Base-by-base conservation (phyloP, 2,329 filamentous ascomycete species). In the Neoscytalidium dimidiatum region DNA sequence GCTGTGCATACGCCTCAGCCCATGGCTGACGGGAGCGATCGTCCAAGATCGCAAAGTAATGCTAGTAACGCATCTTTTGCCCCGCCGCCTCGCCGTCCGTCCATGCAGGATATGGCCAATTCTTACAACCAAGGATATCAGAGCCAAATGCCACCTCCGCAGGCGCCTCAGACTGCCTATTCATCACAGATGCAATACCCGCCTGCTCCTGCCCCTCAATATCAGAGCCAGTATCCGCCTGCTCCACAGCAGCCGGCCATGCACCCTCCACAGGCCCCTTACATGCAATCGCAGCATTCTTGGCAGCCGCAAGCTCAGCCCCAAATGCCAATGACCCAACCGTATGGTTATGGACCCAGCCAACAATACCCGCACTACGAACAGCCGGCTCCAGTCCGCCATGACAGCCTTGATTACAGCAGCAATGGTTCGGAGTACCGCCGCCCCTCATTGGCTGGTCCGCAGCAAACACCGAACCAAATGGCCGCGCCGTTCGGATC, bases 41-140 rank as follows among this genome's bases (percentile, higher is more conserved):
- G 86, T 21, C 84, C 84, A 3, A 84, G 88, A 49, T 90, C 88
- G 5, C 79, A 83, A 35, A 90, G 87, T 72, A 87, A 86, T 70
- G 84, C 85, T 56, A 86, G 84, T 69, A 75, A 75, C 66, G 64
- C 70, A 7, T 78, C 76, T 2, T 72, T 74, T 52, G 63, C 43
- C 57, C 72, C 70, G 70, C 73, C 70, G 72, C 76, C 70, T 71
- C 80, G 81, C 57, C 78, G 80, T 53, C 75, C 79, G 17, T 83
- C 81, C 38, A 74, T 79, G 68, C 80, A 82, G 52, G 80, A 83
- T 4, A 76, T 82, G 73, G 71, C 72, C 38, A 77, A 79, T 64
- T 66, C 67, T 14, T 82, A 82, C 67, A 70, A 69, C 66, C 73
- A 71, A 31, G 71, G 67, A 65, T 80, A 76, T 69, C 75, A 74